phyloP scores from a whole-genome alignment of 1,284 basidiomycete species.

The Sanghuangporus weigelae region DNA sequence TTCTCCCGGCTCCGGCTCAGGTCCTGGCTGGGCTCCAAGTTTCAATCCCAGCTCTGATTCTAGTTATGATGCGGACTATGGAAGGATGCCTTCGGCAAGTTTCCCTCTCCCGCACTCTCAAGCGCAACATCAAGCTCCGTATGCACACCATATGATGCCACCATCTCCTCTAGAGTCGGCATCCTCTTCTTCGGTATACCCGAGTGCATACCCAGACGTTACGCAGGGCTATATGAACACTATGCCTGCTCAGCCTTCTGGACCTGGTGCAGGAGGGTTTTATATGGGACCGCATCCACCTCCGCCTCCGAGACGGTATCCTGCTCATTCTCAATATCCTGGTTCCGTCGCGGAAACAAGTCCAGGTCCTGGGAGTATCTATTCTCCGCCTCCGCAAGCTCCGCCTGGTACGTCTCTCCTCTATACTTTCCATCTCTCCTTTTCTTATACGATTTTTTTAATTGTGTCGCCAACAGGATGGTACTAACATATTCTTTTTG shows the following conservation, averaged over 20 bases:
- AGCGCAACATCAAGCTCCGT: background rate
- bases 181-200: background rate
- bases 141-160: background rate
- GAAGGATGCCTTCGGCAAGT: background rate
- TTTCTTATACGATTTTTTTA: background rate
- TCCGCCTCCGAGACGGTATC: background rate
- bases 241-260: background rate
- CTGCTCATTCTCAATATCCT: background rate
- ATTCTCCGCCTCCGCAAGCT: too few species aligned
- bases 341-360: background rate
- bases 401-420: too few species aligned
- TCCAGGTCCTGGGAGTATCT: too few species aligned
- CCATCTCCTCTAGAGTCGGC: background rate
- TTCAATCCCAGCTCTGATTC: background rate
- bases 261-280: background rate
- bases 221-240: background rate
- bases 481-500: background rate
- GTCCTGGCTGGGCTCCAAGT: background rate
- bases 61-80: background rate
- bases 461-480: too few species aligned
- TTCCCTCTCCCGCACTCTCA: background rate
- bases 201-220: constrained; percentile 1
- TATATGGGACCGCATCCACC: background rate
- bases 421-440: background rate
- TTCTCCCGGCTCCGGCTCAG: background rate